Evolutionary conservation across 2,329 filamentous ascomycete species (phyloP).

Genomic region (Beauveria brongniartii): DNA sequence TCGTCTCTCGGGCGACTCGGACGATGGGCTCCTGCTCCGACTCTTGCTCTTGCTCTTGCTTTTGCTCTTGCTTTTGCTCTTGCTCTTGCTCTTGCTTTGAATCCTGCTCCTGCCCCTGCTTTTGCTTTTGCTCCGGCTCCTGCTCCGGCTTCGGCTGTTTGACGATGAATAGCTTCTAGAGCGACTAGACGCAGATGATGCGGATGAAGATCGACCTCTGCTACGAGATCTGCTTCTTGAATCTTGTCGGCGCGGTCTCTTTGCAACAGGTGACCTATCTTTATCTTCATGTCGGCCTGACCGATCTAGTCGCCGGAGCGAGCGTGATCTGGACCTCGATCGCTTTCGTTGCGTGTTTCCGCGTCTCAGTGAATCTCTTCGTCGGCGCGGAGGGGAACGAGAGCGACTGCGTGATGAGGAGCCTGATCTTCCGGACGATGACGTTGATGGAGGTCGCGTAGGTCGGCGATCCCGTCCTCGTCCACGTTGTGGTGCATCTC

Average conservation of each 20-base stretch:
- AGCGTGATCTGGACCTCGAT: conserved; percentile 25
- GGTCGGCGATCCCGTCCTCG: conserved; percentile 28
- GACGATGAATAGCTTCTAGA: conserved; percentile 34
- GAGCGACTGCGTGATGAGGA: conserved; percentile 25
- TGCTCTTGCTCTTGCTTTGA: conserved; percentile 10
- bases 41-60: conserved; percentile 12
- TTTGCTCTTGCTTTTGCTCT: conserved; percentile 11
- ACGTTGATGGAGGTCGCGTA: conserved; percentile 26
- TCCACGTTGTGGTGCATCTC: conserved; percentile 30
- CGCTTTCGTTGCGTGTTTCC: conserved; percentile 29
- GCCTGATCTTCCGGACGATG: conserved; percentile 22
- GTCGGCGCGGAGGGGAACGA: conserved; percentile 25
- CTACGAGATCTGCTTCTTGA: conserved; percentile 40
- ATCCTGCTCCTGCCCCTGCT: conserved; percentile 20
- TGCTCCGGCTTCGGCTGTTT: conserved; percentile 26
- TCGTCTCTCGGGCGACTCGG: conserved; percentile 12
- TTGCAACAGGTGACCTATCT: conserved; percentile 35
- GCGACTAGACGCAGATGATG: conserved; percentile 28
- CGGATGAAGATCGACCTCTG: conserved; percentile 28
- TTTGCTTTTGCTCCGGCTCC: conserved; percentile 21
- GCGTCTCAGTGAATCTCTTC: conserved; percentile 26
- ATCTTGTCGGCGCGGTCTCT: conserved; percentile 42
- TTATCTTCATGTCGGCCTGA: conserved; percentile 15
- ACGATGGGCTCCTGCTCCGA: not conserved
- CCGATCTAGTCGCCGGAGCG: conserved; percentile 21